Evolutionary conservation across 305 asterid species (phyloP).

Genomic region (Striga hermonthica): DNA sequence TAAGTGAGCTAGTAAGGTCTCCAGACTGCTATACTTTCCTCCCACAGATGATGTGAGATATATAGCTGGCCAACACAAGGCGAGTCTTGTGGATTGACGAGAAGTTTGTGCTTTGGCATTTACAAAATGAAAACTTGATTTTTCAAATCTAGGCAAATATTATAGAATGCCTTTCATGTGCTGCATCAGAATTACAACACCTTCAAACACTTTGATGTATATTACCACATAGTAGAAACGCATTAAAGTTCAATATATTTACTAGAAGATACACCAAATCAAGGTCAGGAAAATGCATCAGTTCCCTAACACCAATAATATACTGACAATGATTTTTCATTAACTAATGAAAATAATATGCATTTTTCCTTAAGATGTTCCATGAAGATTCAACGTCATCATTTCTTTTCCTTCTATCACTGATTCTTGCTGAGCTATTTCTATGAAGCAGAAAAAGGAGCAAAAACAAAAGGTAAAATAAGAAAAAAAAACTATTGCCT

Average conservation of each 20-base stretch:
- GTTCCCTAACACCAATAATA: background rate
- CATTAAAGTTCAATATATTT: background rate
- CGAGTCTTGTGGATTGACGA: too few species aligned
- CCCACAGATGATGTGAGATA: too few species aligned
- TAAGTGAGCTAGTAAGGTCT: too few species aligned
- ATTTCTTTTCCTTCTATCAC: background rate
- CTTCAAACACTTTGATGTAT: background rate
- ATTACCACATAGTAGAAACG: background rate
- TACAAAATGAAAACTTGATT: too few species aligned
- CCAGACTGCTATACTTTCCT: too few species aligned
- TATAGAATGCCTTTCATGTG: background rate
- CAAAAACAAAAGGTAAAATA: background rate
- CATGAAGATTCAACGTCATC: background rate
- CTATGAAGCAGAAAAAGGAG: background rate
- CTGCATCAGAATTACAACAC: background rate
- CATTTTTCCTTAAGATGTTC: background rate
- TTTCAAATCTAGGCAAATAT: too few species aligned
- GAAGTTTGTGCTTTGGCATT: too few species aligned
- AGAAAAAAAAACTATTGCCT: slow-evolving; percentile 13
- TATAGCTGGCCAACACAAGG: too few species aligned
- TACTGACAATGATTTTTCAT: background rate
- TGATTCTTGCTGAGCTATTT: background rate
- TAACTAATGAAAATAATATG: background rate
- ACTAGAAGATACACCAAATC: background rate
- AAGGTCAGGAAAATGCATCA: slow-evolving; percentile 5